Base-by-base conservation (phyloP, 257 asterid species). In the Prunella vulgaris region DNA sequence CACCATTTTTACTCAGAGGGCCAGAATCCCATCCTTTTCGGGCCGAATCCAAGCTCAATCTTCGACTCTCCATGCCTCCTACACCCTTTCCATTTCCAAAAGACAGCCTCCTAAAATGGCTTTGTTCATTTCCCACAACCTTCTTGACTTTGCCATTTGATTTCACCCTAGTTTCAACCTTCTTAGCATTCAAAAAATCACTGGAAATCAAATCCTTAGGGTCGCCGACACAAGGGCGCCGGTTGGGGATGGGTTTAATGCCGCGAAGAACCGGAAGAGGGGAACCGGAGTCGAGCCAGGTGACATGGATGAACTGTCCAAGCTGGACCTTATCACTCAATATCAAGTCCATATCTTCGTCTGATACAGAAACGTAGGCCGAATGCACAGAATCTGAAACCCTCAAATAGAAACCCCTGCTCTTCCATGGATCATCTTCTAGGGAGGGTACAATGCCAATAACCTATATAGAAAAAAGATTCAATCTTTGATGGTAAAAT, bases 351-450 rank as follows among this genome's bases (percentile, higher is more conserved):
- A 82, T 82, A 68, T 93, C 97, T 70, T 88, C 84, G 5, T 84
- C 94, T 2, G 86, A 80, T 1, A 93, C 92, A 1, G 97, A 88
- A 9, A 93, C 95, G 35, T 93, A 93, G 1, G 98, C 98, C 0
- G 98, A 90, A 77, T 93, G 95, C 37, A 84, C n/a, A 35, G 98
- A 93, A 84, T 93, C 97, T 38, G 98, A 93, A 64, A 93, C 97
- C 80, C 98, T 84, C 35, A 93, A 66, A 66, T 82, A 90, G 74
- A 82, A 93, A 27, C 97, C 98, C 77, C 90, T 85, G 86, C 87
- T 93, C 61, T 87, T 89, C 97, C 97, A 93, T 66, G 95, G 96
- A 83, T 90, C 96, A 69, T 88, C 98, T 59, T 79, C 98, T 28
- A 93, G 73, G 49, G 90, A 85, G 59, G 98, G 97, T 14, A 90